These are phyloP conservation scores for Alnus glutinosa DNA, from an alignment of 306 rosid genomes.

Conservation along the genomic window DNA sequence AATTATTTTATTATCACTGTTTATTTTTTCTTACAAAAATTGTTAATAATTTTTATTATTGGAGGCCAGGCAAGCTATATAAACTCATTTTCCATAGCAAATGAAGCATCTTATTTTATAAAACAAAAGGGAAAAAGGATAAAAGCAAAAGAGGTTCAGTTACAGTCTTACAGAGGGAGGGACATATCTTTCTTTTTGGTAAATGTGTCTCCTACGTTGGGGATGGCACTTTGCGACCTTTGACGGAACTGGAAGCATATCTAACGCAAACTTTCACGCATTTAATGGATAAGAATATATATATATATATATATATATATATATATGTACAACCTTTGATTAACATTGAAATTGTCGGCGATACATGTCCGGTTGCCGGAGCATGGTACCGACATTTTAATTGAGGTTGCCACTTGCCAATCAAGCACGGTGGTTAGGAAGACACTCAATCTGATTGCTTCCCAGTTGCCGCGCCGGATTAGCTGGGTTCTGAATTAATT, in stretches of 20 bases:
- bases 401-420: neutral
- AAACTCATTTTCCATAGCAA: neutral
- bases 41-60: too few relatives aligned
- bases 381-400: slow-evolving; percentile 34
- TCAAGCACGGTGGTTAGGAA: slow-evolving; percentile 8
- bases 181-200: neutral
- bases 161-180: neutral
- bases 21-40: too few relatives aligned
- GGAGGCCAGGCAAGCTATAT: too few relatives aligned
- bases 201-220: neutral
- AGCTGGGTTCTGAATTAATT: slow-evolving; percentile 16
- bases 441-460: slow-evolving; percentile 24
- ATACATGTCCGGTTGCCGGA: slow-evolving; percentile 23
- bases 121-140: neutral
- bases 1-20: too few relatives aligned
- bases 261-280: slow-evolving; percentile 15
- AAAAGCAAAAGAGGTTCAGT: neutral
- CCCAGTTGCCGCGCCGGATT: neutral
- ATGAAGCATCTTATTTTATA: neutral
- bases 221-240: slow-evolving; percentile 20
- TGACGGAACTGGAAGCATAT: slow-evolving; percentile 20
- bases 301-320: too few relatives aligned
- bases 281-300: slow-evolving; percentile 13
- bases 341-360: slow-evolving; percentile 20
- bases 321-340: neutral